Evolutionary conservation across 176 grass and related monocot species (phyloP), one percentile per base, ranked within the genome.

Genomic region (Zoysia japonica): DNA sequence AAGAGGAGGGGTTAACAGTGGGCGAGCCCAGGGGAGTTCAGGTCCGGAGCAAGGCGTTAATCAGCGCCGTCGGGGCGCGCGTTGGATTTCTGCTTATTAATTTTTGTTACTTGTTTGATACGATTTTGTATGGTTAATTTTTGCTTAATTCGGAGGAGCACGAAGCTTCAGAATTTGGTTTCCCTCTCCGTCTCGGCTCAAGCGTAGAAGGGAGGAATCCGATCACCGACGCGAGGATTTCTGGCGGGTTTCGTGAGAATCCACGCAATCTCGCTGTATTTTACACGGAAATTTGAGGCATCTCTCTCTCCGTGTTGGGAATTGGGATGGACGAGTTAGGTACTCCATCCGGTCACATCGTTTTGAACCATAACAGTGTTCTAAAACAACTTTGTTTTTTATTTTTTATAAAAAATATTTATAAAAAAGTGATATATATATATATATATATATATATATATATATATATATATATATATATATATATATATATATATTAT

Each of bases 1-100:
- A 55, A 36, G 14, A 5, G 43, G 40, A 77, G 72, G 85, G 85
- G 74, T 87, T 87, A 83, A 83, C 74, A 83, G 74, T 87, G 50
- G 70, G 85, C 48, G 70, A 54, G 13, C 37, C 61, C 2, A 62
- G n/a, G 36, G 11, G 15, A 15, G 48, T 28, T 28, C 28, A 28
- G 28, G 28, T 28, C 28, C 28, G 28, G 28, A 28, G 28, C 28
- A 10, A 51, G 68, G 79, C 72, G 84, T 61, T 59, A 69, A 76
- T 71, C 14, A 60, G 14, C 82, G 56, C 62, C 62, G 53, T 28
- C 28, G 28, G 28, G n/a, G 3, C 55, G 43, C 46, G 77, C 62
- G 78, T 75, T 47, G 13, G 52, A 57, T 59, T 80, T 73, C 11
- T 13, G 45, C 0, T 80, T 69, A 48, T 80, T 69, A 48, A 1